Percentiles rank a stretch among this genome's conserved stretches.
phyloP scores from a whole-genome alignment of 331 rosid genomes.

The Erythrophleum ivorense region DNA sequence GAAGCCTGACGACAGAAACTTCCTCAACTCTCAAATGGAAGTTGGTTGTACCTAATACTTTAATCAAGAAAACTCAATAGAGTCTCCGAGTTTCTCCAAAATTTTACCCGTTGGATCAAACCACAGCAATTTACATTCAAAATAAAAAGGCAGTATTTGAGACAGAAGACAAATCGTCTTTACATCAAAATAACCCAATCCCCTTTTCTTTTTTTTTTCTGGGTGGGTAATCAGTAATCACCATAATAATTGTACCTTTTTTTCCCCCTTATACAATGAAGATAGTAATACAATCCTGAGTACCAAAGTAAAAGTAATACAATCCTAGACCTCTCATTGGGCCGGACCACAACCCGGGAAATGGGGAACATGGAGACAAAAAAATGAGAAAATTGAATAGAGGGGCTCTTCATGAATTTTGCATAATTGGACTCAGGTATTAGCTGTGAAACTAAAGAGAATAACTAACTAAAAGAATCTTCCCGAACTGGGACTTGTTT shows the following conservation, averaged over 20 bases:
- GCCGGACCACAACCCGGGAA: conserved; percentile 22
- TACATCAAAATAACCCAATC: conserved; percentile 17
- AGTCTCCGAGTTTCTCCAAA: not conserved
- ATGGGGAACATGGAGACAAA: conserved; percentile 13
- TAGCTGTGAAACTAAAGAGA: conserved; percentile 29
- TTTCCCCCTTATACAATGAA: conserved; percentile 14
- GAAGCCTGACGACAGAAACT: conserved; percentile 25
- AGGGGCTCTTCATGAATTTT: conserved; percentile 24
- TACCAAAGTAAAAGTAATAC: conserved; percentile 10
- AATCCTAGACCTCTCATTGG: conserved; percentile 17
- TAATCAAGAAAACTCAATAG: not conserved
- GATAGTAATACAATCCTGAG: conserved; percentile 1
- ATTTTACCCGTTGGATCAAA: not conserved
- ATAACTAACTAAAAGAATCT: conserved; percentile 35
- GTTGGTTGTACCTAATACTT: conserved; percentile 41
- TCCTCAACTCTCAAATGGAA: not conserved
- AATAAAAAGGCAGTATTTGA: not conserved
- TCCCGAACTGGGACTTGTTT: conserved; percentile 16
- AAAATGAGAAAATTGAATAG: conserved; percentile 22
- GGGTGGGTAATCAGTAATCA: conserved; percentile 13
- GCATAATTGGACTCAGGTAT: conserved; percentile 28
- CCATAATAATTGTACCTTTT: not conserved
- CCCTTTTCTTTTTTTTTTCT: not conserved
- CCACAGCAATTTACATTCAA: not conserved
- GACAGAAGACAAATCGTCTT: not conserved